phyloP scores from a whole-genome alignment of 1,284 basidiomycete genomes.

The Coniferiporia weirii region DNA sequence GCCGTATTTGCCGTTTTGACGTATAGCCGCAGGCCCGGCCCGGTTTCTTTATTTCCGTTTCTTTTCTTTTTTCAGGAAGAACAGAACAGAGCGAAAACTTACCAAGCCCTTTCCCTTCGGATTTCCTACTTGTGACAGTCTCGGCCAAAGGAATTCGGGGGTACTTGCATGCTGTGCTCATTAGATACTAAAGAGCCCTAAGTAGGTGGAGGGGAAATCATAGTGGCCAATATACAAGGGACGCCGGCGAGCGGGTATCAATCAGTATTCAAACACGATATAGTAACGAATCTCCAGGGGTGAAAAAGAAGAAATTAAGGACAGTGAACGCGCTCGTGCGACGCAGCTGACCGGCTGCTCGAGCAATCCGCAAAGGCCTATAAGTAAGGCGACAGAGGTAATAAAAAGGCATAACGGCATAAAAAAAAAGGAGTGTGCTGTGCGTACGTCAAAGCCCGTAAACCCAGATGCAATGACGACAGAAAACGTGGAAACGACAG shows the following conservation, averaged over 20 bases:
- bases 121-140: too few species aligned
- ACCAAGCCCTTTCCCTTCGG: too few species aligned
- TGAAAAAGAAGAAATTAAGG: constrained; percentile 2
- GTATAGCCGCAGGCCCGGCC: too few species aligned
- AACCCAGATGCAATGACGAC: constrained; percentile 6
- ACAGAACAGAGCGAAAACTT: too few species aligned
- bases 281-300: constrained; percentile 7
- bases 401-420: constrained; percentile 26
- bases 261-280: constrained; percentile 16
- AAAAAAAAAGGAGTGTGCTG: constrained; percentile 13
- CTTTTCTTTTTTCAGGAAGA: too few species aligned
- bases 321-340: constrained; percentile 3
- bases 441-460: constrained; percentile 8
- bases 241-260: constrained; percentile 16
- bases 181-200: constrained; percentile 5
- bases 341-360: background rate
- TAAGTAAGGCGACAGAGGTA: constrained; percentile 16
- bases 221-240: constrained; percentile 15
- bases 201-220: constrained; percentile 9
- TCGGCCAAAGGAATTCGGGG: too few species aligned
- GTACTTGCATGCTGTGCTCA: background rate
- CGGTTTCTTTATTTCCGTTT: too few species aligned
- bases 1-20: too few species aligned
- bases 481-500: constrained; percentile 8
- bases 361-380: background rate